These are phyloP conservation scores for Echites panduratus DNA, from an alignment of 257 asterid species.

Conservation along the genomic window DNA sequence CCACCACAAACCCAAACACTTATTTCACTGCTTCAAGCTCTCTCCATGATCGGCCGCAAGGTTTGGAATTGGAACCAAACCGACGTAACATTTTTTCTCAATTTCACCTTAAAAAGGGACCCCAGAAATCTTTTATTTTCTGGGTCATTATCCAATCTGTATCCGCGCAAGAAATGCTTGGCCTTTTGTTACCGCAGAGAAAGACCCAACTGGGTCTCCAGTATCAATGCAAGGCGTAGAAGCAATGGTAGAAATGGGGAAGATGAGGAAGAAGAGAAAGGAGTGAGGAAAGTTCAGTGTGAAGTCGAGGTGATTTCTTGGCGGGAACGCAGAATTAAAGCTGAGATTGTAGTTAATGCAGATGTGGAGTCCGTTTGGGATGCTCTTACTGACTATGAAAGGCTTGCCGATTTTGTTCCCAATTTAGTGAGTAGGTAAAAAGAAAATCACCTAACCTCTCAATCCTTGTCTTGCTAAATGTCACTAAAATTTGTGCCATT, in stretches of 20 bases:
- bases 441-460: background rate
- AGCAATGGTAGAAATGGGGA: background rate
- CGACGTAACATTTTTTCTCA: background rate
- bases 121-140: background rate
- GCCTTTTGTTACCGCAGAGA: constrained; percentile 4
- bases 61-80: background rate
- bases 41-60: constrained; percentile 1
- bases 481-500: background rate
- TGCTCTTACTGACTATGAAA: constrained; percentile 88
- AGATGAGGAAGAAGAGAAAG: constrained; percentile 8
- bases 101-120: background rate
- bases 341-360: constrained; percentile 61
- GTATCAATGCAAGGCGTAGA: constrained; percentile 3
- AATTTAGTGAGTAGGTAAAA: constrained; percentile 79
- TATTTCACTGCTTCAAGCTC: background rate
- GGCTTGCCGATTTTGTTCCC: constrained; percentile 94
- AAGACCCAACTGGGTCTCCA: constrained; percentile 11
- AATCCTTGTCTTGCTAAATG: background rate
- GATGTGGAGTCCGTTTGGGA: constrained; percentile 70
- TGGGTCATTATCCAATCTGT: background rate
- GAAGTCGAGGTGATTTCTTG: constrained; percentile 84
- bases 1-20: background rate
- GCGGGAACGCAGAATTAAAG: constrained; percentile 83
- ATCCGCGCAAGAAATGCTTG: background rate
- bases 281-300: constrained; percentile 47